Percentiles rank a stretch among this genome's conserved stretches.
phyloP scores from a whole-genome alignment of 345 rosid genomes.

The Stellera chamaejasme region DNA sequence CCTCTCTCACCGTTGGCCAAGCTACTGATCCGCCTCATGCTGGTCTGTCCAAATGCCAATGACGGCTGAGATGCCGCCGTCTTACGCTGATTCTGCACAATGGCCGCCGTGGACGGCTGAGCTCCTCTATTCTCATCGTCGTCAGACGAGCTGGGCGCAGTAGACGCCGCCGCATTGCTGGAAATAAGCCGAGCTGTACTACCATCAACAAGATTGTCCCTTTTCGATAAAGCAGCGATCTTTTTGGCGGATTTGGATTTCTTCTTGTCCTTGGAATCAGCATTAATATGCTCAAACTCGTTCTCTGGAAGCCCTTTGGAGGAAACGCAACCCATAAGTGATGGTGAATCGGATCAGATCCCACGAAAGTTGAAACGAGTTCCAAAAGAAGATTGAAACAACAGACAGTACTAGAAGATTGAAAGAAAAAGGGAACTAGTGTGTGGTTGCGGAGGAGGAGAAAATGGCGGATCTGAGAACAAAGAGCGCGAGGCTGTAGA shows the following conservation, averaged over 20 bases:
- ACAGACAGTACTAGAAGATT: too few relatives aligned
- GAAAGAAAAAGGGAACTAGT: too few relatives aligned
- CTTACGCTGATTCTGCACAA: conserved; percentile 4
- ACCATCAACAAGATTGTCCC: conserved; percentile 11
- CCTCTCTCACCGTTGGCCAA: conserved; percentile 56
- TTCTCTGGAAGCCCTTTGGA: conserved; percentile 51
- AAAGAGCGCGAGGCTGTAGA: too few relatives aligned
- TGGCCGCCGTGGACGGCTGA: neutral
- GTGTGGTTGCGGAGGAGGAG: too few relatives aligned
- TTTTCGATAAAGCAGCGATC: conserved; percentile 1
- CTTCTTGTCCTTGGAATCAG: conserved; percentile 22
- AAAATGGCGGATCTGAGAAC: too few relatives aligned
- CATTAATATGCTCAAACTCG: conserved; percentile 18
- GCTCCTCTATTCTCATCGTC: conserved; percentile 29
- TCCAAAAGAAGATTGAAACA: too few relatives aligned
- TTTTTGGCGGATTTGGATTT: conserved; percentile 22
- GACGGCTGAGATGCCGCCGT: conserved; percentile 22
- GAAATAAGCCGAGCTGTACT: conserved; percentile 9
- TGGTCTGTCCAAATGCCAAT: conserved; percentile 24
- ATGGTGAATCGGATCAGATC: too few relatives aligned
- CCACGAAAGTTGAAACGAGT: too few relatives aligned
- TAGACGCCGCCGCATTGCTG: neutral
- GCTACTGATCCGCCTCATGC: conserved; percentile 37
- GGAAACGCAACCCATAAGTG: conserved; percentile 79
- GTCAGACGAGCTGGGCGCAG: conserved; percentile 19